phyloP scores from a whole-genome alignment of 805 yeast genomes.

The Teunomyces cretensis region DNA sequence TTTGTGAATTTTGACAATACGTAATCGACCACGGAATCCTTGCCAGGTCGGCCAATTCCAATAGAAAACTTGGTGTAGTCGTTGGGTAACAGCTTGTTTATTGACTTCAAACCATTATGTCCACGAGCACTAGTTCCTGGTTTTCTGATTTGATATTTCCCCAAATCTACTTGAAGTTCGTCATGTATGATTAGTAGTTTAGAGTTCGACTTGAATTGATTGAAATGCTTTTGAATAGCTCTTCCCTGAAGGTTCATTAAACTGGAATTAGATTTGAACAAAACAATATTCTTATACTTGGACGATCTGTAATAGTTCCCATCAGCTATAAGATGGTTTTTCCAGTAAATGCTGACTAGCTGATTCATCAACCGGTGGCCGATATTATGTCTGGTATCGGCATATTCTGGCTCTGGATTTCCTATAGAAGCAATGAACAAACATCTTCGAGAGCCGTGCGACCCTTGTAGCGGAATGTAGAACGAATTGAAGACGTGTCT shows the following conservation, averaged over 20 bases:
- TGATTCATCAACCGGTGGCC: slow-evolving; percentile 59
- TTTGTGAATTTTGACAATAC: slow-evolving; percentile 57
- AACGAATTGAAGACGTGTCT: slow-evolving; percentile 8
- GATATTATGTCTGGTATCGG: slow-evolving; percentile 71
- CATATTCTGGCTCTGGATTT: slow-evolving; percentile 67
- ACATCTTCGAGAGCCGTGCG: slow-evolving; percentile 10
- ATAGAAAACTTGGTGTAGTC: slow-evolving; percentile 65
- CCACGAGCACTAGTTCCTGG: slow-evolving; percentile 70
- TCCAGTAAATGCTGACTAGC: slow-evolving; percentile 25
- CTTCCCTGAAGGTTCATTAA: slow-evolving; percentile 74
- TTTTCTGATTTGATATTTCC: slow-evolving; percentile 61
- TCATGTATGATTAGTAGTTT: slow-evolving; percentile 68
- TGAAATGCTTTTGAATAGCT: slow-evolving; percentile 52
- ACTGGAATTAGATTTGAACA: slow-evolving; percentile 51
- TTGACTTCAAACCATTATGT: slow-evolving; percentile 77
- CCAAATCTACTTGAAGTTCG: slow-evolving; percentile 67
- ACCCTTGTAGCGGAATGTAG: slow-evolving; percentile 5
- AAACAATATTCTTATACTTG: slow-evolving; percentile 18
- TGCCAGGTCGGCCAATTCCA: slow-evolving; percentile 73
- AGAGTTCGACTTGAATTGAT: slow-evolving; percentile 30
- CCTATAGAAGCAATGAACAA: slow-evolving; percentile 59
- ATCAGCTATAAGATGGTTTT: slow-evolving; percentile 10
- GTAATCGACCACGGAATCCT: slow-evolving; percentile 55
- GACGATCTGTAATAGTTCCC: slow-evolving; percentile 10
- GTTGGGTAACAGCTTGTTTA: slow-evolving; percentile 47